These are phyloP conservation scores for Ailanthus altissimus DNA, from an alignment of 345 rosid genomes.

Conservation along the genomic window DNA sequence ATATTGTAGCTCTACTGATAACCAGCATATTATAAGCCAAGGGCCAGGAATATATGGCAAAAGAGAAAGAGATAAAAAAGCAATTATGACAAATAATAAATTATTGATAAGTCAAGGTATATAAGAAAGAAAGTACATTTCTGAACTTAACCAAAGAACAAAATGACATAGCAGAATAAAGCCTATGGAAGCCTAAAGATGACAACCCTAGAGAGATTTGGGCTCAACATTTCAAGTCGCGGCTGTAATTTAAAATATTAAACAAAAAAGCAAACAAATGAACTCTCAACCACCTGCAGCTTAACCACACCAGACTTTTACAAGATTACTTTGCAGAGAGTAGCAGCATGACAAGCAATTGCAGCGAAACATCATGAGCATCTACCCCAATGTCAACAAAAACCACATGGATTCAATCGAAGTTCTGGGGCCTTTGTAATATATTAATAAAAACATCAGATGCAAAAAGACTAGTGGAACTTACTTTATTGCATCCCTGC, in stretches of 20 bases:
- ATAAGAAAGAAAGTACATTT: neutral
- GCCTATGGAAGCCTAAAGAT: neutral
- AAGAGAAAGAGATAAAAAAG: neutral
- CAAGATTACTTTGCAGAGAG: constrained; percentile 6
- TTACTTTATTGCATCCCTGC: constrained; percentile 99
- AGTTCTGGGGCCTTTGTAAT: neutral
- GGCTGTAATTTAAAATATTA: neutral
- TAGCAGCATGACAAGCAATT: neutral
- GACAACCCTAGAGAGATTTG: neutral
- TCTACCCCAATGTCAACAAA: neutral
- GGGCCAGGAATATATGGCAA: neutral
- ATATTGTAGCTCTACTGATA: neutral
- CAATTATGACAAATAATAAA: neutral
- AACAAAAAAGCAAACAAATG: neutral
- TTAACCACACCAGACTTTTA: neutral
- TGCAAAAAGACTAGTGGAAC: constrained; percentile 23
- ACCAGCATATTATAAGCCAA: neutral
- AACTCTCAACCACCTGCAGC: neutral
- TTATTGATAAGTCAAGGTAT: neutral
- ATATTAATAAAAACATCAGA: constrained; percentile 4
- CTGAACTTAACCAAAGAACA: constrained; percentile 1
- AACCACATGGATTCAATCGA: constrained; percentile 6
- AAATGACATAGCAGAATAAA: neutral
- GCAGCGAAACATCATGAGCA: neutral
- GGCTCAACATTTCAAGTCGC: neutral